Evolutionary conservation across 768 basidiomycete genomes (phyloP), one percentile per base, ranked within the genome.

Genomic region (Pilatotrama ljubarskyi): DNA sequence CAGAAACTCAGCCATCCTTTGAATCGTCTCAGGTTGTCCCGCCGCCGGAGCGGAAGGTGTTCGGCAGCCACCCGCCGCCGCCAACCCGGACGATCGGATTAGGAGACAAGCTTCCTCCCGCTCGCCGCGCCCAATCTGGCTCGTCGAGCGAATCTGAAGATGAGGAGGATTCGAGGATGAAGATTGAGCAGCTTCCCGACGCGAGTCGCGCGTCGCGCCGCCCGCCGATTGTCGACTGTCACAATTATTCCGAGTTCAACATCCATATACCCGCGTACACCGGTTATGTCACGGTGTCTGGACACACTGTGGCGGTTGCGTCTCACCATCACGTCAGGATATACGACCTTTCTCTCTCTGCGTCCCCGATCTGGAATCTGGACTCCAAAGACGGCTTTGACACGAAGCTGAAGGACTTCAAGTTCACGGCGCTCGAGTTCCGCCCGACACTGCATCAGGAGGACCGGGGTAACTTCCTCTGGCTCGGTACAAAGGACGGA

Each of bases 401-500:
- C 17, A 71, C 72, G 61, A 73, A 74, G 42, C 67, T 81, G 49
- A 92, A 89, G 68, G 88, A 93, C 43, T 73, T 82, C 3, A 86
- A 85, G 65, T 79, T 95, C 37, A 87, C 87, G 1, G 84, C 87
- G 20, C 79, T 96, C 74, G 93, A 89, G 72, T 92, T 95, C 70
- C 80, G 88, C 15, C 81, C 88, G 0, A 78, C 80, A 2, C 66
- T 63, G 2, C 65, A 70, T 10, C 65, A 73, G n/a, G 73, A 63
- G 0, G 83, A 87, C 52, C 76, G 81, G 17, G 91, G 90, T 2
- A 77, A 77, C 29, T 79, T 83, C 55, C 66, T 94, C 2, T 98
- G 95, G 95, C 75, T 88, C 11, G 96, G 95, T 4, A 93, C 93
- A 26, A 94, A 91, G 75, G 93, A 96, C 24, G 96, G 96, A 0